Evolutionary conservation across 2,329 filamentous ascomycete species (phyloP).

Genomic region (Blumeriella jaapii): DNA sequence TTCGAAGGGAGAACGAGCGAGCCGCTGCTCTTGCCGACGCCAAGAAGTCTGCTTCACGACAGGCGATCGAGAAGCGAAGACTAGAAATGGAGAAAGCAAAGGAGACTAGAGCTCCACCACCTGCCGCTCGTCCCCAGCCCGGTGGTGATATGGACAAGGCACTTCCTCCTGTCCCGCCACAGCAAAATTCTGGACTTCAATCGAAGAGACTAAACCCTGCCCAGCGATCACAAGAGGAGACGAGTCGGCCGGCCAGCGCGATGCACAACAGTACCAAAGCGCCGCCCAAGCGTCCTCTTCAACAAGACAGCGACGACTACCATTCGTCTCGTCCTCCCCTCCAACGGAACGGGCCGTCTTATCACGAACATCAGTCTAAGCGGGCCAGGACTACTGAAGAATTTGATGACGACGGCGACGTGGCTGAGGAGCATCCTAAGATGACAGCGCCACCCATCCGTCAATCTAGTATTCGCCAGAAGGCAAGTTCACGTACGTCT

Average conservation of each 20-base stretch:
- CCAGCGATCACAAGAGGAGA: constrained; percentile 45
- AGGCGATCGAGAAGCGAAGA: constrained; percentile 39
- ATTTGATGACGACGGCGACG: constrained; percentile 51
- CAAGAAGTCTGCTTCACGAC: constrained; percentile 54
- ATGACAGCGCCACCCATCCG: constrained; percentile 78
- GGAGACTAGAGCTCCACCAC: constrained; percentile 50
- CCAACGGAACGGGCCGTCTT: constrained; percentile 47
- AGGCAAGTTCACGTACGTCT: constrained; percentile 24
- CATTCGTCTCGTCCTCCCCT: constrained; percentile 32
- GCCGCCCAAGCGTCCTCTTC: constrained; percentile 61
- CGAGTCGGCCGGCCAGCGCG: constrained; percentile 45
- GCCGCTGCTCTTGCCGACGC: constrained; percentile 40
- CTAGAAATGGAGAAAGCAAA: constrained; percentile 50
- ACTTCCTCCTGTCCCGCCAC: constrained; percentile 22
- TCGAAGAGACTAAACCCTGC: constrained; percentile 41
- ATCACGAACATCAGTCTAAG: constrained; percentile 56
- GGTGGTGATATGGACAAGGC: constrained; percentile 28
- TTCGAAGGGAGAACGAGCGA: constrained; percentile 31
- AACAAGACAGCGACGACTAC: constrained; percentile 47
- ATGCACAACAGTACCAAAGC: constrained; percentile 58
- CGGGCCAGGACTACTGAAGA: constrained; percentile 67
- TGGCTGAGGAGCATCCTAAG: constrained; percentile 46
- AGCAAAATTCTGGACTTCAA: constrained; percentile 19
- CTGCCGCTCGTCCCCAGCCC: constrained; percentile 43
- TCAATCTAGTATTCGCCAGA: constrained; percentile 53